Percentiles rank a stretch among this genome's conserved stretches.
phyloP scores from a whole-genome alignment of 2,329 filamentous ascomycete species.

The Daldinia eschscholtzii region DNA sequence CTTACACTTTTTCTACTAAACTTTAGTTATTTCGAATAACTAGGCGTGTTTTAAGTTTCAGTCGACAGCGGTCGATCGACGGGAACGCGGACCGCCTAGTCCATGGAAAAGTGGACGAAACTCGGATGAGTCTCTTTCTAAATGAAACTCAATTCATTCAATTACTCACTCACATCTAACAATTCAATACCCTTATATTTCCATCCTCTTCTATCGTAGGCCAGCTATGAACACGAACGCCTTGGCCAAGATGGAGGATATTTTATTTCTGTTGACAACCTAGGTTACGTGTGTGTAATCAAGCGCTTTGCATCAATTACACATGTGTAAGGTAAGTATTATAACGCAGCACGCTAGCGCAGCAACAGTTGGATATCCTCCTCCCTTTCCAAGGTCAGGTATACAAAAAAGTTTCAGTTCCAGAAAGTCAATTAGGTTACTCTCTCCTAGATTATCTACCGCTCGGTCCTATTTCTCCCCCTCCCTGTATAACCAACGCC shows the following conservation, averaged over 20 bases:
- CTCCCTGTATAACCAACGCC: slow-evolving; percentile 31
- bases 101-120: slow-evolving; percentile 17
- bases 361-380: slow-evolving; percentile 2
- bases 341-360: background rate
- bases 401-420: slow-evolving; percentile 30
- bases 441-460: slow-evolving; percentile 10
- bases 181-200: background rate
- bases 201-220: background rate
- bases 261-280: background rate
- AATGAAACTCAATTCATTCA: slow-evolving; percentile 5
- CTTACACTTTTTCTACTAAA: background rate
- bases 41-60: slow-evolving; percentile 11
- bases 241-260: background rate
- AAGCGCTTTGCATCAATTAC: slow-evolving; percentile 24
- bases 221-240: background rate
- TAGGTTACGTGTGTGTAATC: background rate
- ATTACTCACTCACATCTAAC: background rate
- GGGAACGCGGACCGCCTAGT: slow-evolving; percentile 18
- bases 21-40: background rate
- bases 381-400: slow-evolving; percentile 14
- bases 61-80: slow-evolving; percentile 19
- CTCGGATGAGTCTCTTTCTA: background rate
- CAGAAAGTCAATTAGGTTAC: slow-evolving; percentile 30
- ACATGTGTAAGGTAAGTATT: slow-evolving; percentile 8
- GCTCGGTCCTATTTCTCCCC: slow-evolving; percentile 4